Evolutionary conservation across 83 land plant genomes (phyloP).

Genomic region (Diphasiastrum complanatum): DNA sequence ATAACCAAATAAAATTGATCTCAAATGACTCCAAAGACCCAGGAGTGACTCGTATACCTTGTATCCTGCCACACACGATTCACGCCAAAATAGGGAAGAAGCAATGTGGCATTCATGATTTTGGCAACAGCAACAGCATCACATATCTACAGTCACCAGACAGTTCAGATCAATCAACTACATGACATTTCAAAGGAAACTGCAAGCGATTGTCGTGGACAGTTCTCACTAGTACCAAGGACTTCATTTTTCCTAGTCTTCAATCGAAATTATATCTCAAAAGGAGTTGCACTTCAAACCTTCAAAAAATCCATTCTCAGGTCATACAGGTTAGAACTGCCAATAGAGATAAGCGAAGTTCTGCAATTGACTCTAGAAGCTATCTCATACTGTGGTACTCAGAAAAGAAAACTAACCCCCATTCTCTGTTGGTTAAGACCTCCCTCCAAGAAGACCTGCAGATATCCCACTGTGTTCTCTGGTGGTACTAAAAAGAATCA

Average conservation of each 20-base stretch:
- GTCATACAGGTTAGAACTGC: too few relatives aligned
- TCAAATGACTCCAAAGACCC: too few relatives aligned
- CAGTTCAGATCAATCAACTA: background rate
- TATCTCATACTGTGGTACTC: background rate
- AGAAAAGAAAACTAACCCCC: conserved; percentile 55
- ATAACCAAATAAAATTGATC: background rate
- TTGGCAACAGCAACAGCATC: conserved; percentile 97
- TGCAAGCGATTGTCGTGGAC: too few relatives aligned
- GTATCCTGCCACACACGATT: conserved; percentile 95
- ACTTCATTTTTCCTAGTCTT: too few relatives aligned
- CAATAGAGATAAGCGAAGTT: too few relatives aligned
- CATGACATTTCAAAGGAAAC: background rate
- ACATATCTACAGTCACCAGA: conserved; percentile 53
- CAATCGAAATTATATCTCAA: too few relatives aligned
- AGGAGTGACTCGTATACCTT: too few relatives aligned
- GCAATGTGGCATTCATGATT: conserved; percentile 77
- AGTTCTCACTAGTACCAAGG: too few relatives aligned
- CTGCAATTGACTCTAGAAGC: background rate
- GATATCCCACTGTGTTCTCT: conserved; percentile 46
- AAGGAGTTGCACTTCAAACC: too few relatives aligned
- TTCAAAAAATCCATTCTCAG: too few relatives aligned
- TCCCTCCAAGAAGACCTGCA: conserved; percentile 93
- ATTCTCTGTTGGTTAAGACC: conserved; percentile 95
- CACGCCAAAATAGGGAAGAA: conserved; percentile 81
- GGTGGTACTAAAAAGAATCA: conserved; percentile 15